phyloP scores from a whole-genome alignment of 352 stramenopile genomes.

The Phytopythium cucurbitacearum region DNA sequence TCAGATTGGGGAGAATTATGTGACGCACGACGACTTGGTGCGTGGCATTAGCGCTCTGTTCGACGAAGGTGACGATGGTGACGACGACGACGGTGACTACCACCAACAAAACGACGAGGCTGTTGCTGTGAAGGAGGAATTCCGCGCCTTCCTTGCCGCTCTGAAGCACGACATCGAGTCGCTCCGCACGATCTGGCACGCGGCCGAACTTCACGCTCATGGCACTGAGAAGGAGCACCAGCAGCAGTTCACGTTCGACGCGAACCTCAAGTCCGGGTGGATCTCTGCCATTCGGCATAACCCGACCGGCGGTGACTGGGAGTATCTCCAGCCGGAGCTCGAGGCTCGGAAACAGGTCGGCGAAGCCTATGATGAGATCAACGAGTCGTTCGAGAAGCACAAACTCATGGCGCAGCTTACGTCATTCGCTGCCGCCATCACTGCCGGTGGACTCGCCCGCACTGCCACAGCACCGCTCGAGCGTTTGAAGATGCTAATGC shows the following conservation, averaged over 20 bases:
- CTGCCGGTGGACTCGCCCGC: conserved; percentile 51
- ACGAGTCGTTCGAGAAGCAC: conserved; percentile 13
- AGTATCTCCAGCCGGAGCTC: conserved; percentile 35
- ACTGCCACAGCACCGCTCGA: conserved; percentile 72
- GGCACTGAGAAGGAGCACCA: conserved; percentile 22
- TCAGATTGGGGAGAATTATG: conserved; percentile 33
- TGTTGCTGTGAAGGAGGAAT: conserved; percentile 23
- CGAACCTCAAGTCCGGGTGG: conserved; percentile 69
- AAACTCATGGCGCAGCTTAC: conserved; percentile 34
- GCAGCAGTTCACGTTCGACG: conserved; percentile 55
- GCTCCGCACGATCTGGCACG: conserved; percentile 60
- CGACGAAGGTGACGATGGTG: conserved; percentile 20
- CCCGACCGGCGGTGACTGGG: conserved; percentile 56
- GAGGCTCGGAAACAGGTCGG: conserved; percentile 8
- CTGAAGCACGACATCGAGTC: conserved; percentile 50
- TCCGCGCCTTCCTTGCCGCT: conserved; percentile 35
- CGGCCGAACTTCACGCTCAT: conserved; percentile 58
- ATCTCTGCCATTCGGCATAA: conserved; percentile 72
- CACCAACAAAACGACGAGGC: conserved; percentile 11
- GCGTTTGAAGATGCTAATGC: conserved; percentile 81
- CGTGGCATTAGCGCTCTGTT: conserved; percentile 42
- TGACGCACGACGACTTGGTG: conserved; percentile 70
- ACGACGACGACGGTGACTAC: conserved; percentile 8
- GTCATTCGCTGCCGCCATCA: conserved; percentile 61
- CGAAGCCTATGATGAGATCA: conserved; percentile 18